Evolutionary conservation across 805 yeast genomes (phyloP), one percentile per base, ranked within the genome.

Genomic region (Wickerhamiella sergipiensis): DNA sequence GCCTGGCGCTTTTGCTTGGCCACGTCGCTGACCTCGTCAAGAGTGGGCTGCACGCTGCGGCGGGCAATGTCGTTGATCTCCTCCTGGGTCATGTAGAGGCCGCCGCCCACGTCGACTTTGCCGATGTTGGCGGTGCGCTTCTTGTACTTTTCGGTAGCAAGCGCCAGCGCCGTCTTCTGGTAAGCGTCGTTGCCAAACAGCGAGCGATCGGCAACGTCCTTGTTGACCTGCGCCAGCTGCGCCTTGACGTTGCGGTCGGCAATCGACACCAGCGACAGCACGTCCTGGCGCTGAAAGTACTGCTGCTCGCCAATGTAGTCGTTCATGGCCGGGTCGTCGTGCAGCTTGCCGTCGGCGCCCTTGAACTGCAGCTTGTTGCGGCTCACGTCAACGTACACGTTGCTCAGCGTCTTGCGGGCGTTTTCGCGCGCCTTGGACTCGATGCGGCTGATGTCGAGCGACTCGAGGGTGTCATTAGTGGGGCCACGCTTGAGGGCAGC

Each of bases 91-190:
- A 90, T 78, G 61, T 75, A 77, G 52, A 85, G 73, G 1, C 97
- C 97, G 55, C 95, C 95, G 53, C 98, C 98, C 55, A 90, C 68
- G 61, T 86, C 74, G 59, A 87, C 71, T 64, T 81, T 77, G 56
- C 80, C 79, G 48, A 59, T 63, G 55, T 70, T 63, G 54, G 73
- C 71, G 47, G 75, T 61, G 60, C 90, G 75, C 62, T 77, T 79
- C 47, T 76, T 77, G 46, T 76, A 71, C 59, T 79, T 79, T 55
- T 76, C 75, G 63, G 83, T 84, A 2, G 96, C 96, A 55, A 84
- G 69, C 29, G 81, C 80, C 50, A 83, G 73, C 1, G 96, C 97
- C 56, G 76, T 76, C 55, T 79, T 78, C 68, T 86, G 86, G 62
- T 70, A 74, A 45, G 75, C 79, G 17, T 77, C 77, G 57, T 77